Evolutionary conservation across 176 grass and related monocot species (phyloP).

Genomic region (Canna indica): DNA sequence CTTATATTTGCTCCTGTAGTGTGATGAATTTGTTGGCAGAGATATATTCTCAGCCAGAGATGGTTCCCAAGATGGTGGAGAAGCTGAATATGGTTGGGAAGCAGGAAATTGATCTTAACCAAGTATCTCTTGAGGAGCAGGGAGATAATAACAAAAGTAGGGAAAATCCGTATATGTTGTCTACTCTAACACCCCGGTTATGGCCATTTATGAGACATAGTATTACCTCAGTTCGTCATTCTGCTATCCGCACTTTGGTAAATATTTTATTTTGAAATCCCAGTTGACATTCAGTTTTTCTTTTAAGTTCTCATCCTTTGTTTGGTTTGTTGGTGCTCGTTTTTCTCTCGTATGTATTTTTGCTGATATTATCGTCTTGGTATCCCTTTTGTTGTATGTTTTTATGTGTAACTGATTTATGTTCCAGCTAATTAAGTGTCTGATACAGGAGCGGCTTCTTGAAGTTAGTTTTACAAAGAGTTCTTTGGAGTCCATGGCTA

Average conservation of each 20-base stretch:
- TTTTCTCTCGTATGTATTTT: background rate
- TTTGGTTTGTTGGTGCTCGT: background rate
- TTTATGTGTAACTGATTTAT: background rate
- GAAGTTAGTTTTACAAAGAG: conserved; percentile 70
- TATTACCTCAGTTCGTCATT: conserved; percentile 85
- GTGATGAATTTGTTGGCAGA: conserved; percentile 99
- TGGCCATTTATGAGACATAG: conserved; percentile 99
- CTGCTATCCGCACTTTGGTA: conserved; percentile 89
- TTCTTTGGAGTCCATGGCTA: conserved; percentile 35
- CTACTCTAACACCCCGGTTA: conserved; percentile 62
- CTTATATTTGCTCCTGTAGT: conserved; percentile 38
- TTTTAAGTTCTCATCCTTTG: background rate
- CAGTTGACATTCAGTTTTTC: background rate
- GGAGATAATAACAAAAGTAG: conserved; percentile 32
- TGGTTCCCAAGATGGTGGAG: conserved; percentile 94
- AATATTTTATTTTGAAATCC: conserved; percentile 9
- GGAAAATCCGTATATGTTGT: conserved; percentile 80
- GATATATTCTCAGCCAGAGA: conserved; percentile 91
- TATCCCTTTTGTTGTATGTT: background rate
- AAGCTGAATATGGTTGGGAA: conserved; percentile 34
- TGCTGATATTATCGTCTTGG: conserved; percentile 8
- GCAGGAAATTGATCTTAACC: conserved; percentile 63
- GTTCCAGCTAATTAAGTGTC: conserved; percentile 14
- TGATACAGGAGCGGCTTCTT: conserved; percentile 76
- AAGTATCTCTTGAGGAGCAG: conserved; percentile 41